Percentiles rank a stretch among this genome's conserved stretches.
Conservation (phyloP, 176 grass and related monocot genomes). For the Zea luxurians region DNA sequence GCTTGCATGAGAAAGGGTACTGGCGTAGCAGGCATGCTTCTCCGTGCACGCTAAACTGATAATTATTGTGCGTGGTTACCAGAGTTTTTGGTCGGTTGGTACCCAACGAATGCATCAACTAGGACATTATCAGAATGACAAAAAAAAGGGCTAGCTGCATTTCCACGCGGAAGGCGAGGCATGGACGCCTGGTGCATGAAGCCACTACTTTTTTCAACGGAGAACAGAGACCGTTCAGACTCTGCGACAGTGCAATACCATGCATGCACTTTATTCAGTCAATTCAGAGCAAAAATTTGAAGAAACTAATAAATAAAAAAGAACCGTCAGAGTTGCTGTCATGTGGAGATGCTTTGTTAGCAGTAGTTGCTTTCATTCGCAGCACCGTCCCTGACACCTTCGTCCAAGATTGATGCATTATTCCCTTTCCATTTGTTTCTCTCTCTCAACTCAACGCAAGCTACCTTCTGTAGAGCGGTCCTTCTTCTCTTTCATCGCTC, state of each 20-base stretch:
- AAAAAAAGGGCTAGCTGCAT: constrained; percentile 7
- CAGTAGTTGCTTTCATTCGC: constrained; percentile 14
- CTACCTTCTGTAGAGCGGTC: background rate
- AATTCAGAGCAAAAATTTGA: background rate
- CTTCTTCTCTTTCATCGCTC: background rate
- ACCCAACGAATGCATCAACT: constrained; percentile 13
- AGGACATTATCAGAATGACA: background rate
- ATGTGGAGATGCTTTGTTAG: constrained; percentile 7
- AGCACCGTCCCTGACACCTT: background rate
- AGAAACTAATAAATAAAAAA: background rate
- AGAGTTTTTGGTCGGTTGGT: background rate
- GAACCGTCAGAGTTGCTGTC: background rate
- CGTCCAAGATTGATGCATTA: constrained; percentile 1
- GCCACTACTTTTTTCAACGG: background rate
- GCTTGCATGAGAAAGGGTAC: background rate
- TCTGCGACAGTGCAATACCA: background rate
- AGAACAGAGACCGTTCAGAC: constrained; percentile 15
- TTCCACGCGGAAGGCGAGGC: constrained; percentile 23
- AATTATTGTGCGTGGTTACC: constrained; percentile 17
- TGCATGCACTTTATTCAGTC: background rate
- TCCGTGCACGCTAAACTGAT: constrained; percentile 38
- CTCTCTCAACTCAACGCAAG: background rate
- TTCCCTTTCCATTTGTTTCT: background rate
- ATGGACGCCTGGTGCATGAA: background rate
- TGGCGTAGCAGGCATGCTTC: constrained; percentile 17